Evolutionary conservation across 2,329 filamentous ascomycete species (phyloP), one percentile per base, ranked within the genome.

Genomic region (Dactylellina drechsleri): DNA sequence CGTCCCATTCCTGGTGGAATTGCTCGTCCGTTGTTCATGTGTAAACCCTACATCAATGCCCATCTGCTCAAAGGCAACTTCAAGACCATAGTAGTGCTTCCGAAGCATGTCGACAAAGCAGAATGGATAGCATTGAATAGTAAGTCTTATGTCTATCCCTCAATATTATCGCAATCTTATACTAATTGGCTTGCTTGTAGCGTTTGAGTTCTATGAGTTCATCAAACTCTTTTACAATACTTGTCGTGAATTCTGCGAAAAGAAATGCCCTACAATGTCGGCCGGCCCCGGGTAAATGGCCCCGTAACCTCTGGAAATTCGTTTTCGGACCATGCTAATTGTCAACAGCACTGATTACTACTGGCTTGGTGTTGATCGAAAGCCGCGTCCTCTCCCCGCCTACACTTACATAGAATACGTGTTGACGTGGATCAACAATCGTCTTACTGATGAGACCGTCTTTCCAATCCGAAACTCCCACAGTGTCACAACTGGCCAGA

Each of bases 101-200:
- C 94, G 20, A 93, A 94, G 84, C 93, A 95, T 67, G 92, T 97
- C 53, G 94, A 97, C 80, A 89, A 92, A 81, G 94, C 92, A 78
- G 94, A 98, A 83, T 98, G 94, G 94, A 87, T 97, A 79, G 93
- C 93, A 77, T 92, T 97, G 82, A 94, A 97, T 86, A 90, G 94
- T 96, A 86, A 81, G 84, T n/a, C 7, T 36, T 28, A 10, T 40
- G n/a, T 31, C n/a, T n/a, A 16, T 7, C 53, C 13, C 18, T 43
- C n/a, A 10, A 13, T 20, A 1, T 45, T 20, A 18, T 18, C 12
- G 4, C 28, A 16, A 23, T 20, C 43, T 31, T 28, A 43, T 10
- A 2, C 3, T 62, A 47, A 68, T 16, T 15, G 41, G 50, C 16
- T 15, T 13, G 15, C 5, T 49, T 28, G 26, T 31, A 79, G 79